Conservation (phyloP, 2,329 filamentous ascomycete species). For the Kalmusia sp. region DNA sequence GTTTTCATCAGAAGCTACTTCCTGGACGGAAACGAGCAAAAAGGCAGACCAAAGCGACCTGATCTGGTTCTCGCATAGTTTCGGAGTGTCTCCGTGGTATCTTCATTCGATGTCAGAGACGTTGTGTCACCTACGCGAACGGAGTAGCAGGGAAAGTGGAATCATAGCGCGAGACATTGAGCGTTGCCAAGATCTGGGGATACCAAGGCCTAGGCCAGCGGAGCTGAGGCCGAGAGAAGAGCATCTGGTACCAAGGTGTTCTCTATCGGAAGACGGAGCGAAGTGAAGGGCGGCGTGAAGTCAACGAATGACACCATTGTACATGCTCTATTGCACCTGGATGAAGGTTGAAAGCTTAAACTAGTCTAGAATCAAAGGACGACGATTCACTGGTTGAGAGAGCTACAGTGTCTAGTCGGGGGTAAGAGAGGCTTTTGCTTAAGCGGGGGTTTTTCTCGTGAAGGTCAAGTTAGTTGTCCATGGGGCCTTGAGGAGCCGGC, state of each 20-base stretch:
- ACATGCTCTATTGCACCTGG: no score
- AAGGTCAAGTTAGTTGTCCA: no score
- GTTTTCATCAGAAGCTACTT: neutral
- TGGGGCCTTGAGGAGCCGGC: no score
- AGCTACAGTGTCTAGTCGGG: no score
- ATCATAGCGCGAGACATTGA: slow-evolving; percentile 2
- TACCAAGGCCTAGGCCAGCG: neutral
- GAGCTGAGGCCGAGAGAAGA: slow-evolving; percentile 6
- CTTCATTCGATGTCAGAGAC: neutral
- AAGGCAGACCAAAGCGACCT: neutral
- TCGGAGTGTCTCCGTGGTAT: neutral
- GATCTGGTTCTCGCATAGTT: neutral
- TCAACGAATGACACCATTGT: neutral
- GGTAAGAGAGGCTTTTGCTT: no score
- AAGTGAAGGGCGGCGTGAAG: neutral
- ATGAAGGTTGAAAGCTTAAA: no score
- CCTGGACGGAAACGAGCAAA: neutral
- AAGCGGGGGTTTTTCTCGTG: no score
- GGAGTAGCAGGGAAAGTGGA: neutral
- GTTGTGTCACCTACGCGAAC: neutral
- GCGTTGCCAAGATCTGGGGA: slow-evolving; percentile 14
- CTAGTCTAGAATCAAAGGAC: no score
- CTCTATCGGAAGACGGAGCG: neutral
- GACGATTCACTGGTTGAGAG: no score
- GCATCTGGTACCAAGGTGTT: neutral